Conservation (phyloP, 768 basidiomycete species). For the Agrocybe praecox region DNA sequence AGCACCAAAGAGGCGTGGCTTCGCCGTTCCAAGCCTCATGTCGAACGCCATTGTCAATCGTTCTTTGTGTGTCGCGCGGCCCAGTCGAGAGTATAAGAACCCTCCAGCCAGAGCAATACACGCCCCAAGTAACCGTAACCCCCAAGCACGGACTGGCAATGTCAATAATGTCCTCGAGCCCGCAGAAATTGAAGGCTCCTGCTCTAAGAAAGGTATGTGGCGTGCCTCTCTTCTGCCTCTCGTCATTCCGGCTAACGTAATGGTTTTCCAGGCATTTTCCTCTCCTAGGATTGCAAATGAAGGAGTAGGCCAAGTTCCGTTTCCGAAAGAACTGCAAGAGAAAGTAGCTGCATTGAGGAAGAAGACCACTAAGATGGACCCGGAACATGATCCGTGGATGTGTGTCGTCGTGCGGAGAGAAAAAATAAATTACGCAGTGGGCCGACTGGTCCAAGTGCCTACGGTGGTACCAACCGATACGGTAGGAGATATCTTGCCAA, state of each 20-base stretch:
- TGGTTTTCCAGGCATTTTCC: conserved; percentile 22
- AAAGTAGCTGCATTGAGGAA: conserved; percentile 11
- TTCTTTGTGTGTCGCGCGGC: neutral
- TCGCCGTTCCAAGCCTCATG: conserved; percentile 10
- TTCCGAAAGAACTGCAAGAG: conserved; percentile 17
- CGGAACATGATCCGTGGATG: conserved; percentile 28
- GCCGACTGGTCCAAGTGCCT: conserved; percentile 25
- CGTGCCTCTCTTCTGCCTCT: neutral
- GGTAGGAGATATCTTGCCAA: neutral
- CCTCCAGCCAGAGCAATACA: neutral
- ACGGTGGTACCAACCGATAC: neutral
- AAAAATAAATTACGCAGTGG: conserved; percentile 27
- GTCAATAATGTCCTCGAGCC: neutral
- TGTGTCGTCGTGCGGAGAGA: conserved; percentile 30
- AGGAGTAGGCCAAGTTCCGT: conserved; percentile 1
- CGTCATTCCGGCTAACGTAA: neutral
- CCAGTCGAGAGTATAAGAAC: conserved; percentile 3
- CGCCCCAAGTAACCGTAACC: neutral
- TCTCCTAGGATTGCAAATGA: conserved; percentile 18
- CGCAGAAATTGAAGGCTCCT: neutral
- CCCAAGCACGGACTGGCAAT: neutral
- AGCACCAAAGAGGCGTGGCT: neutral
- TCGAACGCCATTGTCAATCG: neutral
- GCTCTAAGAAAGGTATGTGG: conserved; percentile 24
- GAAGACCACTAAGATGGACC: neutral